These are phyloP conservation scores for Capniomyces stellatus DNA, from an alignment of 371 early-diverging fungal species.

Conservation along the genomic window DNA sequence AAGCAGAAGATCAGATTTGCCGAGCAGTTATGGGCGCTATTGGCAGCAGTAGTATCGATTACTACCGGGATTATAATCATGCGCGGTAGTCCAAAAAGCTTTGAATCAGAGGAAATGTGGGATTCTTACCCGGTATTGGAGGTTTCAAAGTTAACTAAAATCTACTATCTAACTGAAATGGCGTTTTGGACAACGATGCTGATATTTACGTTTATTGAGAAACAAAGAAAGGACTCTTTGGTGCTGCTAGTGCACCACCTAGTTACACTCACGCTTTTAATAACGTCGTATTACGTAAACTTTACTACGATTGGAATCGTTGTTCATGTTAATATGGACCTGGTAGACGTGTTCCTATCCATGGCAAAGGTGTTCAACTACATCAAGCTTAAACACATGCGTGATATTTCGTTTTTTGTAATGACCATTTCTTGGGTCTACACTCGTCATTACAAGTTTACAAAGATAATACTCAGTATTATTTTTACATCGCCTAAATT, in stretches of 20 bases:
- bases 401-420: slow-evolving; percentile 50
- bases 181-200: slow-evolving; percentile 66
- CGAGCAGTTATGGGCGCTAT: neutral
- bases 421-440: slow-evolving; percentile 59
- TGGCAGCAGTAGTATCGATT: neutral
- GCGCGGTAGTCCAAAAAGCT: neutral
- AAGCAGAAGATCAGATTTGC: neutral
- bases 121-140: neutral
- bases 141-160: neutral
- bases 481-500: neutral
- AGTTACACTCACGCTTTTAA: slow-evolving; percentile 46
- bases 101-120: neutral
- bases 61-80: neutral
- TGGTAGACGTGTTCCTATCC: slow-evolving; percentile 57
- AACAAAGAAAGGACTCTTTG: slow-evolving; percentile 53
- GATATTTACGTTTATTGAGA: slow-evolving; percentile 48
- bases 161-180: slow-evolving; percentile 53
- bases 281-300: slow-evolving; percentile 44
- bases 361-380: slow-evolving; percentile 59
- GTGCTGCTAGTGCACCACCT: slow-evolving; percentile 62
- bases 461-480: slow-evolving; percentile 8
- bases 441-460: slow-evolving; percentile 45
- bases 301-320: slow-evolving; percentile 62
- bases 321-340: slow-evolving; percentile 59
- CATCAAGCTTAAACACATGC: slow-evolving; percentile 30